Base-by-base conservation (phyloP, 345 rosid species). In the Brassica nigra region DNA sequence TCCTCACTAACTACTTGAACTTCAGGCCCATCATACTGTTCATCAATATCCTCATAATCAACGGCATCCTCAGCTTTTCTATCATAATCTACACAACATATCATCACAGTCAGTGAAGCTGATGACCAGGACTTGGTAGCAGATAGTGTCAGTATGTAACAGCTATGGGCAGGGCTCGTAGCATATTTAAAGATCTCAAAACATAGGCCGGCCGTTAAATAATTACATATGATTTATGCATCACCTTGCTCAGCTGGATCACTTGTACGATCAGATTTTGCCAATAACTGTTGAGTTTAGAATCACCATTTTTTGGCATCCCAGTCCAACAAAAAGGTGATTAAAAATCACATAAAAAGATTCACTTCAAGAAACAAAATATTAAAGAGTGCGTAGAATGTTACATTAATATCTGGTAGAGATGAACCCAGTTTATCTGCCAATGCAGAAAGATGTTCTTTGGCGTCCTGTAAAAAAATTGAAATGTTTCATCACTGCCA, bases 191-290 rank as follows among this genome's bases (percentile, higher is more conserved):
- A 27, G 49, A 68, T 16, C 73, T 75, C 39, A 70, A 70, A 55
- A 20, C n/a, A 0, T 62, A 49, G 30, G 20, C 15, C 6, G 30
- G 20, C 15, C 6, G 23, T 30, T 47, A 39, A 66, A 59, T n/a
- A 23, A 67, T 2, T 44, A 4, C 30, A 66, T n/a, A 59, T 34
- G 36, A 57, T 61, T 59, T 59, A 42, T 64, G 15, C 83, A 87
- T 90, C 89, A 95, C 99, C 98, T 93, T 90, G 96, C 85, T 95
- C 99, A 71, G 89, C 90, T 82, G 90, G 85, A 78, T 89, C 96
- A 87, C 84, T 88, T 42, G 87, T 65, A 42, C 82, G 89, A 4
- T 85, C 83, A 72, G 95, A 88, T 84, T 86, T 88, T 83, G 88
- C 89, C 44, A 91, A 88, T 75, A 91, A 72, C 99, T 95, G 98